Conservation (phyloP, 2,329 filamentous ascomycete species). For the Ophiosphaerella narmari region DNA sequence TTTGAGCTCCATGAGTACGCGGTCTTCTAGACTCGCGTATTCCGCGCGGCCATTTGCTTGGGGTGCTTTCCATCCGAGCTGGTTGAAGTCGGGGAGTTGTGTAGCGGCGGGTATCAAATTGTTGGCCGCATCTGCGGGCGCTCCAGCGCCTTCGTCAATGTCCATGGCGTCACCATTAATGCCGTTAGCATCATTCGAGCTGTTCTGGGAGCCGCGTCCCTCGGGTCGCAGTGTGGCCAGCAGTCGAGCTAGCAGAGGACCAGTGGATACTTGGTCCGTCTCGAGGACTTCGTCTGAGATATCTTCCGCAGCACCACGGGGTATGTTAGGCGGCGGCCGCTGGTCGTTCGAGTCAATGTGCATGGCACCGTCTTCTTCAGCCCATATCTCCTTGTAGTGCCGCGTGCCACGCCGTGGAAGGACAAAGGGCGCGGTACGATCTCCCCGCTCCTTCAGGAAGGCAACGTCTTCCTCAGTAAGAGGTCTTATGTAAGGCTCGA, state of each 20-base stretch:
- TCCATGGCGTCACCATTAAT: conserved; percentile 55
- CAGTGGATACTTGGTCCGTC: conserved; percentile 86
- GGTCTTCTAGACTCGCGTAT: conserved; percentile 85
- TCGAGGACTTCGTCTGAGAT: conserved; percentile 86
- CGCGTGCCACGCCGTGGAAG: conserved; percentile 84
- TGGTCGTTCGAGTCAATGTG: conserved; percentile 71
- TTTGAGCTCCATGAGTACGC: conserved; percentile 85
- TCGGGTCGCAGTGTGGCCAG: conserved; percentile 82
- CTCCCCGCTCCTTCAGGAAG: conserved; percentile 85
- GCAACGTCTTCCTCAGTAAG: conserved; percentile 93
- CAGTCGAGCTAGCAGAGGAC: conserved; percentile 81
- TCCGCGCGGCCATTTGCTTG: conserved; percentile 73
- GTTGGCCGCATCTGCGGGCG: conserved; percentile 42
- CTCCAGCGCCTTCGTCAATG: conserved; percentile 51
- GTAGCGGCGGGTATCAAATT: conserved; percentile 68
- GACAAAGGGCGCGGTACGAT: conserved; percentile 80
- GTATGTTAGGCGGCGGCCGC: conserved; percentile 75
- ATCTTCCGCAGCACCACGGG: conserved; percentile 82
- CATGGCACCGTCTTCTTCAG: conserved; percentile 86
- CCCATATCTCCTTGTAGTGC: conserved; percentile 90
- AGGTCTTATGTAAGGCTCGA: conserved; percentile 88
- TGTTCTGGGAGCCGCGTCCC: conserved; percentile 60
- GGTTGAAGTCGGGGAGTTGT: conserved; percentile 75
- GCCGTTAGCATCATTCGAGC: conserved; percentile 60
- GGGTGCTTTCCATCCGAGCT: conserved; percentile 78